Evolutionary conservation across 2,329 filamentous ascomycete species (phyloP).

Genomic region (Dactylonectria macrodidyma): DNA sequence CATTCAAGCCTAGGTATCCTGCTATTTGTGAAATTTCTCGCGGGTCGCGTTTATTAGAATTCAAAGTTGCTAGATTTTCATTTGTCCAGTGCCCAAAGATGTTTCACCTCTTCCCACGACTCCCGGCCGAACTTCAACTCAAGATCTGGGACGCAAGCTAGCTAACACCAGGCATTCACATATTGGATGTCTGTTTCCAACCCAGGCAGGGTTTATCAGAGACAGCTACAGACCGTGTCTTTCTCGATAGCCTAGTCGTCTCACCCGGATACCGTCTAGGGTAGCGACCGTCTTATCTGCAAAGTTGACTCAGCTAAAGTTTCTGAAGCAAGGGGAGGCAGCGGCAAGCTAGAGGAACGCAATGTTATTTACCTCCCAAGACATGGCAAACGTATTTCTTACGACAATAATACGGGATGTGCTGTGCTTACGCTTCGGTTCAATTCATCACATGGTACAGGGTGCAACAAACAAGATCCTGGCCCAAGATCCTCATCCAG

Average conservation of each 20-base stretch:
- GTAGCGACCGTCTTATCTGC: not conserved
- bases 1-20: not conserved
- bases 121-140: not conserved
- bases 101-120: slow-evolving; percentile 5
- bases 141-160: slow-evolving; percentile 3
- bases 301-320: not conserved
- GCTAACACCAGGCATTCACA: not conserved
- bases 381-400: not conserved
- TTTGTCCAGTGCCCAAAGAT: not conserved
- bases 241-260: not conserved
- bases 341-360: not conserved
- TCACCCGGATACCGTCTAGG: not conserved
- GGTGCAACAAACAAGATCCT: not conserved
- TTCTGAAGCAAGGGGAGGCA: not conserved
- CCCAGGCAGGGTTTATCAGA: not conserved
- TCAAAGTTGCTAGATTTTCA: too few relatives aligned
- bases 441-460: not conserved
- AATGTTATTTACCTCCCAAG: slow-evolving; percentile 1
- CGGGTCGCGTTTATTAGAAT: too few relatives aligned
- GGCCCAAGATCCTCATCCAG: too few relatives aligned
- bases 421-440: not conserved
- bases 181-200: slow-evolving; percentile 3
- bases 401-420: slow-evolving; percentile 6
- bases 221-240: not conserved
- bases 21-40: not conserved